Evolutionary conservation across 768 basidiomycete species (phyloP).

Genomic region (Steccherinum ochraceum): DNA sequence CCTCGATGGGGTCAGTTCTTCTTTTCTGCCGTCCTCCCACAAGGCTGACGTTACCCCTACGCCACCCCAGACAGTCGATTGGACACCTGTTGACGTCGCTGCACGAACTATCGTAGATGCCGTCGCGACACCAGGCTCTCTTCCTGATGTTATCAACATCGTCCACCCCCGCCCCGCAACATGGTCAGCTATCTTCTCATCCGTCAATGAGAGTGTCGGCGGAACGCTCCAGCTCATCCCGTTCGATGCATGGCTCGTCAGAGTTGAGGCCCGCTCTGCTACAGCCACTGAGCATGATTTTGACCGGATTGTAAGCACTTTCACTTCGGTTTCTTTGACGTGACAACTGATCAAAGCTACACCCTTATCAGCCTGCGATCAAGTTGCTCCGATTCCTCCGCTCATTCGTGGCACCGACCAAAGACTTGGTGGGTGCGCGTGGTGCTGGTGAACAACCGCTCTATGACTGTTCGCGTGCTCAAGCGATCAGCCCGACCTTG

Average conservation of each 20-base stretch:
- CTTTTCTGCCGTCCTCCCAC: not conserved
- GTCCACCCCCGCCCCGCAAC: conserved; percentile 30
- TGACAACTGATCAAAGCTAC: no score
- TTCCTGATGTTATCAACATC: conserved; percentile 26
- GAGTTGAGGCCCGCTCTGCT: conserved; percentile 1
- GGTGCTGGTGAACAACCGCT: no score
- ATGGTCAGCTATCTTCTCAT: conserved; percentile 23
- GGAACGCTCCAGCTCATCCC: not conserved
- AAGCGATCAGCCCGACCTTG: not conserved
- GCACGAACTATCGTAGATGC: conserved; percentile 27
- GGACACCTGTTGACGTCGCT: conserved; percentile 33
- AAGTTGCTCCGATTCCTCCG: conserved; percentile 11
- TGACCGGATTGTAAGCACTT: no score
- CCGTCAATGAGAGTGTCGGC: not conserved
- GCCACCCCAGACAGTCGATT: conserved; percentile 25
- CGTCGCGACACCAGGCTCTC: conserved; percentile 16
- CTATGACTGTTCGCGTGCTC: no score
- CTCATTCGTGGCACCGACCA: not conserved
- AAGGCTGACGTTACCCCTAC: not conserved
- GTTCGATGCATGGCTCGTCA: not conserved
- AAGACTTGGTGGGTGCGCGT: not conserved
- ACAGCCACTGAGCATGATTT: no score
- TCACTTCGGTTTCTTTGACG: no score
- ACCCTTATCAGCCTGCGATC: conserved; percentile 10
- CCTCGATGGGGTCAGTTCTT: conserved; percentile 8